Evolutionary conservation across 306 rosid species (phyloP).

Genomic region (Quillaja saponaria): DNA sequence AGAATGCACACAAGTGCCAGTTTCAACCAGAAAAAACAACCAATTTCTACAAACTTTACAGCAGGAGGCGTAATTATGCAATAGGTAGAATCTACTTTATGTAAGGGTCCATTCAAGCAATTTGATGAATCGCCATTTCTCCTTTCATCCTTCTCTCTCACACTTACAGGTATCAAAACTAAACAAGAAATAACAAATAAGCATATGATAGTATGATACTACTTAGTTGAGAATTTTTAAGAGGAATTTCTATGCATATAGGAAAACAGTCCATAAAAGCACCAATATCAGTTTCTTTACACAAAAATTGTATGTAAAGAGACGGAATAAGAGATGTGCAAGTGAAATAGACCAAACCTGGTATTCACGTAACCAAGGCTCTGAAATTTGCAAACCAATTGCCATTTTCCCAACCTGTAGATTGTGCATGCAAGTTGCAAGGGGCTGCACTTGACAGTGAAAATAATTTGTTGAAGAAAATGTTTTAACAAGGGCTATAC

Average conservation of each 20-base stretch:
- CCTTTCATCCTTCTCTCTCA: not conserved
- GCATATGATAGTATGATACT: slow-evolving; percentile 7
- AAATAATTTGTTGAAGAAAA: too few relatives aligned
- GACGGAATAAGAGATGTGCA: not conserved
- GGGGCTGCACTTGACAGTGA: slow-evolving; percentile 57
- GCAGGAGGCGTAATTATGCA: not conserved
- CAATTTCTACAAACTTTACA: too few relatives aligned
- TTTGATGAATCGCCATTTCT: not conserved
- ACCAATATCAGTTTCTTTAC: not conserved
- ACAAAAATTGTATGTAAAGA: too few relatives aligned
- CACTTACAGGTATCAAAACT: not conserved
- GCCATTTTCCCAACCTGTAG: slow-evolving; percentile 84
- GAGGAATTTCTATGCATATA: not conserved
- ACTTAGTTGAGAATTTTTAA: not conserved
- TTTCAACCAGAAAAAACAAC: too few relatives aligned
- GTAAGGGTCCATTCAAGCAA: not conserved
- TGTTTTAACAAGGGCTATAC: too few relatives aligned
- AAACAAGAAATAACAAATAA: slow-evolving; percentile 4
- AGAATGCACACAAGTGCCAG: too few relatives aligned
- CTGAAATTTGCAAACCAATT: slow-evolving; percentile 87
- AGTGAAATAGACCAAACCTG: slow-evolving; percentile 57
- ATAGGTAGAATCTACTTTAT: not conserved
- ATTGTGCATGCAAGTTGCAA: slow-evolving; percentile 91
- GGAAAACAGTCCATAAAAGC: not conserved
- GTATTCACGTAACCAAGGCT: slow-evolving; percentile 99